A percentile compares a stretch with the other conserved stretches of the same genome.
Evolutionary conservation across 441 rosid species (phyloP).

Genomic region (Hura crepitans): DNA sequence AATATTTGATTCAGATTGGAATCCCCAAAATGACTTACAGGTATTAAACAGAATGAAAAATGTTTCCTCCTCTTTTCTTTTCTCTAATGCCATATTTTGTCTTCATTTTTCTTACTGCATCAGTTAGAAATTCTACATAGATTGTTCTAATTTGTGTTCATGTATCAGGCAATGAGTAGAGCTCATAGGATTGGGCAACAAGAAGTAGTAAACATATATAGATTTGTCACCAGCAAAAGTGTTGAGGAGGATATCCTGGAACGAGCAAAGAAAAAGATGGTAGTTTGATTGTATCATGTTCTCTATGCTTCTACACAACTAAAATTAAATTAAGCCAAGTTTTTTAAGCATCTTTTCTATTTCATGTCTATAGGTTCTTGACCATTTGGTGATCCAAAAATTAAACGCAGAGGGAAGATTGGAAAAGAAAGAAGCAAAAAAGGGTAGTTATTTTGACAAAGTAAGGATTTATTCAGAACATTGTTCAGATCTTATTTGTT

Average conservation of each 20-base stretch:
- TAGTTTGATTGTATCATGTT: slow-evolving; percentile 26
- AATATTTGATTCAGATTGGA: slow-evolving; percentile 99
- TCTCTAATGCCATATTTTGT: slow-evolving; percentile 1
- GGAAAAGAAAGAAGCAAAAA: slow-evolving; percentile 98
- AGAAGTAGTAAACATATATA: slow-evolving; percentile 95
- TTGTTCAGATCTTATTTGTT: neutral
- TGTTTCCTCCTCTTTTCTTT: neutral
- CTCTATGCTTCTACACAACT: neutral
- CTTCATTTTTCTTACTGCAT: slow-evolving; percentile 2
- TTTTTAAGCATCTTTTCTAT: slow-evolving; percentile 15
- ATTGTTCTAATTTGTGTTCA: slow-evolving; percentile 20
- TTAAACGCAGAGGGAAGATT: slow-evolving; percentile 98
- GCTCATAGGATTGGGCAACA: slow-evolving; percentile 99
- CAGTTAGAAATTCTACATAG: neutral
- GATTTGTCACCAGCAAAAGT: slow-evolving; percentile 99
- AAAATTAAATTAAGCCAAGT: neutral
- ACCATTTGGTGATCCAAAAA: slow-evolving; percentile 98
- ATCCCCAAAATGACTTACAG: slow-evolving; percentile 99
- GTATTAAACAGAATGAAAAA: slow-evolving; percentile 28
- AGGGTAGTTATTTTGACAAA: slow-evolving; percentile 87
- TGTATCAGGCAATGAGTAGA: slow-evolving; percentile 97
- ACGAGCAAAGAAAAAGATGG: slow-evolving; percentile 99
- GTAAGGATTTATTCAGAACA: slow-evolving; percentile 53
- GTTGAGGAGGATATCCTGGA: slow-evolving; percentile 99
- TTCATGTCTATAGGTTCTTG: slow-evolving; percentile 66